Base-by-base conservation (phyloP, 2,329 filamentous ascomycete genomes). In the Aureobasidium mangrovei region DNA sequence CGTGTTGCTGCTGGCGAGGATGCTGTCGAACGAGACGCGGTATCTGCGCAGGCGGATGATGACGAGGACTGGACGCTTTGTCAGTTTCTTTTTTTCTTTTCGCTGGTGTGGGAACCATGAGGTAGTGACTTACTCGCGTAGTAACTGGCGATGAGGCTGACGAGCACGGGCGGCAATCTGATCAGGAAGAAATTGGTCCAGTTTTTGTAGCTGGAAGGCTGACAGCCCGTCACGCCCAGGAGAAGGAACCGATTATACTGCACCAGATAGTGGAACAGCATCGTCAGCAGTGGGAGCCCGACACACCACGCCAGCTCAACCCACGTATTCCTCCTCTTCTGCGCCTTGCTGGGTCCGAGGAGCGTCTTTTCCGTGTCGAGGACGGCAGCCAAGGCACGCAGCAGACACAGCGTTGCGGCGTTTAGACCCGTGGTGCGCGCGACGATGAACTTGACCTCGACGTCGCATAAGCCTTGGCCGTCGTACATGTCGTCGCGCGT, bases 391-490 rank as follows among this genome's bases (percentile, higher is more conserved):
- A 87, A 73, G 44, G 74, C 77, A 45, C 80, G 74, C 56, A 84
- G 77, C 47, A 87, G 78, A 62, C 82, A 80, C 27, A 74, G 67
- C 7, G 82, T 63, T 5, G 76, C 72, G 7, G 77, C 76, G 3
- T 78, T 70, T 12, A 81, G 66, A 1, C 75, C 80, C 1, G 80
- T 72, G 18, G 72, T 72, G 7, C 73, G 69, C 3, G 77, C 80
- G 27, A 79, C 70, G 56, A 77, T 73, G 33, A 86, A 62, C 58
- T 83, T 81, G 53, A 77, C 72, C 60, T 85, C 75, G 46, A 87
- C 69, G 64, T 88, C 84, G 67, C 84, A 88, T 56, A 84, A 76
- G 2, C 75, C 76, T 4, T 65, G 62, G 4, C 84, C 84, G 56
- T 75, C 66, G 75, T 76, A 87, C 76, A 78, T 82, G 4, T 69